These are phyloP conservation scores for Emmonsia crescens DNA, from an alignment of 2,329 filamentous ascomycete genomes.

Conservation along the genomic window DNA sequence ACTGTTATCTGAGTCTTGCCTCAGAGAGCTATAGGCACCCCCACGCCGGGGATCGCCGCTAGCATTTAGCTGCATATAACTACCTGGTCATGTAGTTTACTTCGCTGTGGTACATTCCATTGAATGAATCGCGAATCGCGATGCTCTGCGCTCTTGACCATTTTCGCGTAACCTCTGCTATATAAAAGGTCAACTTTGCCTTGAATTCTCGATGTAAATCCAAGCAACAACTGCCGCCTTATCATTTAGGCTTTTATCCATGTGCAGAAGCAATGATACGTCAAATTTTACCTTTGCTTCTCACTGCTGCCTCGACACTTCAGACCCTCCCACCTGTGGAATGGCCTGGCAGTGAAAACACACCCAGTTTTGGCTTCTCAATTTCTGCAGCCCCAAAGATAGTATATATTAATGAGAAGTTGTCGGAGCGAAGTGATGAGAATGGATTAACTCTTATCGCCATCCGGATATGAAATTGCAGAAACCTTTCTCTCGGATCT, in stretches of 20 bases:
- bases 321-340: conserved; percentile 32
- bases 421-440: conserved; percentile 33
- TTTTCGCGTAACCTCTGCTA: not conserved
- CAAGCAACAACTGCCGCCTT: not conserved
- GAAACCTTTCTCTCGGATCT: conserved; percentile 38
- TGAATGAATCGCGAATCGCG: not conserved
- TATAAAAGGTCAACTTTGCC: not conserved
- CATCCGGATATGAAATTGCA: conserved; percentile 41
- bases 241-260: not conserved
- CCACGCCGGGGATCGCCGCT: not conserved
- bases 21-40: not conserved
- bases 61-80: not conserved
- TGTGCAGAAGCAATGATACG: conserved; percentile 1
- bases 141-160: not conserved
- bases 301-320: conserved; percentile 21
- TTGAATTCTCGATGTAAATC: not conserved
- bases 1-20: not conserved
- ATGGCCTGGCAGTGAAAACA: conserved; percentile 11
- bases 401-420: conserved; percentile 33
- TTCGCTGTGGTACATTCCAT: not conserved
- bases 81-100: not conserved
- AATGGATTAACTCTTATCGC: conserved; percentile 43
- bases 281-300: conserved; percentile 3
- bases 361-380: conserved; percentile 16
- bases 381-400: conserved; percentile 16